Evolutionary conservation across 495 filamentous ascomycete genomes (phyloP).

Genomic region (Trypethelium eluteriae): DNA sequence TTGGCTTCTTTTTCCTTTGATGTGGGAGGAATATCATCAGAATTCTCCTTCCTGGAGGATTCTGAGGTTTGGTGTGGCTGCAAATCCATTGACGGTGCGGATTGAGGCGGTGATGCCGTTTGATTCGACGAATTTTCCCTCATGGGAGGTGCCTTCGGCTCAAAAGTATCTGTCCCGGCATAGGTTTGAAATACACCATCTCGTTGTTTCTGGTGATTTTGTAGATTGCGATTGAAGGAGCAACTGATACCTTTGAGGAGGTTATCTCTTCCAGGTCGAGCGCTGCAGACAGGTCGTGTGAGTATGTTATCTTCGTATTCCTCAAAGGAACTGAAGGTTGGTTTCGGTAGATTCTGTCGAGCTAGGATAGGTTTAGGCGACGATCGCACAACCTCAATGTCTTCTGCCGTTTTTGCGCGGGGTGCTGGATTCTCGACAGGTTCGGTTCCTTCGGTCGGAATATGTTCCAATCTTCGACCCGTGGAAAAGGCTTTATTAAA

Average conservation of each 20-base stretch:
- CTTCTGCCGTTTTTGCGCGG: not conserved
- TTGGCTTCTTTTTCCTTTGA: not conserved
- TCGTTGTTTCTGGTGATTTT: not conserved
- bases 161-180: not conserved
- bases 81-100: not conserved
- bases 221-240: no score
- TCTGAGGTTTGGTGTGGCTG: not conserved
- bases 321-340: conserved; percentile 6
- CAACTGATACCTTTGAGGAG: not conserved
- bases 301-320: not conserved
- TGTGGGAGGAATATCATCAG: not conserved
- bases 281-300: not conserved
- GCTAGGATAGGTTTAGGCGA: not conserved
- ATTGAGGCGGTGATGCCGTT: not conserved
- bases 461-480: not conserved
- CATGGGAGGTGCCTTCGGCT: not conserved
- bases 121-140: not conserved
- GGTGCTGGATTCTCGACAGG: not conserved
- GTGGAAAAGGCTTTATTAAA: not conserved
- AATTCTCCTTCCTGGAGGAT: not conserved
- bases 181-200: not conserved
- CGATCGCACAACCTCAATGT: not conserved
- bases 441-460: not conserved
- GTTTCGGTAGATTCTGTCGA: not conserved
- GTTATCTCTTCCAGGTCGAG: not conserved